These are phyloP conservation scores for Suhomyces terraborum DNA, from an alignment of 1,139 yeast genomes.

Conservation along the genomic window DNA sequence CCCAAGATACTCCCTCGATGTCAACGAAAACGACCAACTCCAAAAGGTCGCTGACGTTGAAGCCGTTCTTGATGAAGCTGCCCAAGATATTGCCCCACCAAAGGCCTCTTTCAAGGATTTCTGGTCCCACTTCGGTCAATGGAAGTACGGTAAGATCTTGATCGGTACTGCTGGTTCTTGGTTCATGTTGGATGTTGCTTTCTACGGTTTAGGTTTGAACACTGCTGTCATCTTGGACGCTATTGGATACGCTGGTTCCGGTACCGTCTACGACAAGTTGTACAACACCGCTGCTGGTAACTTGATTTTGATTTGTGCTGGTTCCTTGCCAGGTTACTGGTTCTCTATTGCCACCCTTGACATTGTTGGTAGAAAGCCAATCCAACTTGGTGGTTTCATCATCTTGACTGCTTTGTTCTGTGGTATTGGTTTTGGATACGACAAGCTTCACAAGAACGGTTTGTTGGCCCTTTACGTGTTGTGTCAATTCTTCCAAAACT, in stretches of 20 bases:
- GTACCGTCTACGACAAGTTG: constrained; percentile 62
- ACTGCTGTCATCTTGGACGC: constrained; percentile 79
- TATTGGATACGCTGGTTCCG: constrained; percentile 64
- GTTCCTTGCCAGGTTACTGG: constrained; percentile 93
- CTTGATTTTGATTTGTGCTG: constrained; percentile 86
- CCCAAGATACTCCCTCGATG: constrained; percentile 84
- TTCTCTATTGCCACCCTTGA: constrained; percentile 74
- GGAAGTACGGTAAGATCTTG: constrained; percentile 84
- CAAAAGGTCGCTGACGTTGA: constrained; percentile 61
- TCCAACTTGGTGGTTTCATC: constrained; percentile 73
- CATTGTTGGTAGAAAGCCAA: constrained; percentile 76
- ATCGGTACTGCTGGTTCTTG: constrained; percentile 96
- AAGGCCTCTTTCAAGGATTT: constrained; percentile 64
- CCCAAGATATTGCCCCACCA: constrained; percentile 52
- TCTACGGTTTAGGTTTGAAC: constrained; percentile 85
- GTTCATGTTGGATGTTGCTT: constrained; percentile 95
- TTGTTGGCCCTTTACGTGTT: constrained; percentile 72
- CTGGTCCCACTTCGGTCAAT: constrained; percentile 72
- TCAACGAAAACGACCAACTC: constrained; percentile 56
- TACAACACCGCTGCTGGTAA: constrained; percentile 86
- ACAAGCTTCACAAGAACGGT: constrained; percentile 64
- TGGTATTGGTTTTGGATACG: constrained; percentile 77
- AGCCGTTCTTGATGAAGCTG: constrained; percentile 52
- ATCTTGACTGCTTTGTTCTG: constrained; percentile 69
- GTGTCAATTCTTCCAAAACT: constrained; percentile 83